Conservation (phyloP, 75 land plant species). For the Chamaecyparis obtusa region DNA sequence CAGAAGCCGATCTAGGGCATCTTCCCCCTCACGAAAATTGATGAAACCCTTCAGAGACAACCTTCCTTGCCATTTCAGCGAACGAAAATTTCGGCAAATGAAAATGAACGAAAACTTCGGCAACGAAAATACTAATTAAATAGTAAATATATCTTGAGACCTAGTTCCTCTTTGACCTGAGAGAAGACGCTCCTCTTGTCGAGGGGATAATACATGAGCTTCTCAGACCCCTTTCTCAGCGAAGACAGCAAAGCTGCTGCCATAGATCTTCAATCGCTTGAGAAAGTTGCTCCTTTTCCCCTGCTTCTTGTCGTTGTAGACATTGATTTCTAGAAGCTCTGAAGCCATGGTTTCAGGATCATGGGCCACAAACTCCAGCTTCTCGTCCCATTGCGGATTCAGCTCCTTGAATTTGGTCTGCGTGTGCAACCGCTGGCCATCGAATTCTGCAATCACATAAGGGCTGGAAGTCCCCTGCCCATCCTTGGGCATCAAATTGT, state of each 20-base stretch:
- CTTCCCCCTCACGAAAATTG: too few relatives aligned
- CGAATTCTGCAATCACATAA: conserved; percentile 69
- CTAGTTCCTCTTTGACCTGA: conserved; percentile 71
- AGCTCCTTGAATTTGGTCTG: conserved; percentile 41
- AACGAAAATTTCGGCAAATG: too few relatives aligned
- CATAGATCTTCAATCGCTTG: conserved; percentile 60
- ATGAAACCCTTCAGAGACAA: too few relatives aligned
- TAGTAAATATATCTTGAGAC: conserved; percentile 63
- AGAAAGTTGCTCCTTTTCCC: conserved; percentile 52
- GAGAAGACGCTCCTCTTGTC: conserved; percentile 74
- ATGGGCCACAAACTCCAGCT: conserved; percentile 60
- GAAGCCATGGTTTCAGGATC: conserved; percentile 46
- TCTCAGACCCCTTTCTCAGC: conserved; percentile 50
- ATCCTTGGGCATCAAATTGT: conserved; percentile 77
- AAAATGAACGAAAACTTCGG: too few relatives aligned
- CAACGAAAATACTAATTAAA: too few relatives aligned
- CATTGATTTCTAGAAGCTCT: conserved; percentile 63
- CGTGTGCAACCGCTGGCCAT: conserved; percentile 65
- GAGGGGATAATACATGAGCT: conserved; percentile 54
- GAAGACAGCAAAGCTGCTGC: conserved; percentile 54
- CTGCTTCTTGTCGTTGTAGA: conserved; percentile 50
- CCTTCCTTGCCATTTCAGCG: too few relatives aligned
- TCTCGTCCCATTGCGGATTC: conserved; percentile 84
- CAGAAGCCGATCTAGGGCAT: too few relatives aligned
- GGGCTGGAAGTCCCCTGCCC: conserved; percentile 82